Evolutionary conservation across 2,329 filamentous ascomycete genomes (phyloP).

Genomic region (Trichoderma sp.): DNA sequence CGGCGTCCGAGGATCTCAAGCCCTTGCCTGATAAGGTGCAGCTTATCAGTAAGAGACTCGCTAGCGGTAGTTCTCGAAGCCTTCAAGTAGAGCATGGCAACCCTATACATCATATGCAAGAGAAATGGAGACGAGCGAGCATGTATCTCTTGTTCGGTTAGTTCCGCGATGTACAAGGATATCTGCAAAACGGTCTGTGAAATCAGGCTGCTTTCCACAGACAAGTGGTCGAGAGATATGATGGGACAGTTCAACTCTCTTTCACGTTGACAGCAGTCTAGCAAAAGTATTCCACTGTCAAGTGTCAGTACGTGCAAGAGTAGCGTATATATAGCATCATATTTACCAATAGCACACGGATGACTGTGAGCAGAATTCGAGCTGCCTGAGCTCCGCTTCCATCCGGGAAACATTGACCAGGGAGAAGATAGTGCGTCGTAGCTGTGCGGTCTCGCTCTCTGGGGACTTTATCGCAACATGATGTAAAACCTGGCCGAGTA

Average conservation of each 20-base stretch:
- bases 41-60: not conserved
- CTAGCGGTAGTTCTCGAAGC: not conserved
- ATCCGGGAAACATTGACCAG: conserved; percentile 20
- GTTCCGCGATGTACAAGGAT: not conserved
- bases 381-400: conserved; percentile 14
- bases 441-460: conserved; percentile 25
- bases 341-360: conserved; percentile 26
- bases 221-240: conserved; percentile 11
- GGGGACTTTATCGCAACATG: conserved; percentile 7
- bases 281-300: conserved; percentile 17
- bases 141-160: not conserved
- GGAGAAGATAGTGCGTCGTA: conserved; percentile 29
- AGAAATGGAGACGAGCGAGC: conserved; percentile 15
- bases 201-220: conserved; percentile 7
- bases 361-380: conserved; percentile 28
- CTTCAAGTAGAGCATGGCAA: conserved; percentile 6
- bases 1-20: conserved; percentile 11
- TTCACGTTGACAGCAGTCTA: not conserved
- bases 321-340: too few species aligned
- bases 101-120: conserved; percentile 22
- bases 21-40: conserved; percentile 10
- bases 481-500: conserved; percentile 27
- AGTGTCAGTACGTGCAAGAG: not conserved
- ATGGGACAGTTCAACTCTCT: not conserved
- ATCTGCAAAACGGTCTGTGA: conserved; percentile 15